Conservation (phyloP, 108 stramenopile genomes). For the Cyclotella cryptica region DNA sequence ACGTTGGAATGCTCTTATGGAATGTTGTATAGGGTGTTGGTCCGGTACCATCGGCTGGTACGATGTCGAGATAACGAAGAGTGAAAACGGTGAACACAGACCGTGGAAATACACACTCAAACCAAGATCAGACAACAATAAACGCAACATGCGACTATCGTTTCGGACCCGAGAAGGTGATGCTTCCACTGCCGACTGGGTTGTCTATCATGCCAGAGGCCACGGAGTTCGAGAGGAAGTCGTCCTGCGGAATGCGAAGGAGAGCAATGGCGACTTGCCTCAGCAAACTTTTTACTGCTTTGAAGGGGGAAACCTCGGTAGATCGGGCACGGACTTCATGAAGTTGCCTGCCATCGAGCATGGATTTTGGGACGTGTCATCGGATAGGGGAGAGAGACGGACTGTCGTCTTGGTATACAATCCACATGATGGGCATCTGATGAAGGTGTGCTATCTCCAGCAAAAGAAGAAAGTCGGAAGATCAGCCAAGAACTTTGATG, state of each 20-base stretch:
- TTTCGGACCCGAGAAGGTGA: background rate
- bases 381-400: slow-evolving; percentile 4
- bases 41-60: slow-evolving; percentile 13
- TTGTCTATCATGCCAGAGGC: slow-evolving; percentile 10
- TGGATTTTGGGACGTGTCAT: slow-evolving; percentile 8
- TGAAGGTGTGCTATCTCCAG: slow-evolving; percentile 5
- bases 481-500: background rate
- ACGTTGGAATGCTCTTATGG: slow-evolving; percentile 1
- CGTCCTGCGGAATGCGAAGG: background rate
- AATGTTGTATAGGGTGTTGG: background rate
- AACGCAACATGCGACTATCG: slow-evolving; percentile 3
- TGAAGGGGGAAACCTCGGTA: background rate
- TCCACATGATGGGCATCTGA: slow-evolving; percentile 8
- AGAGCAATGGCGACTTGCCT: background rate
- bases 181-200: slow-evolving; percentile 7
- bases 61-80: background rate
- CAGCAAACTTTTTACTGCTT: slow-evolving; percentile 4
- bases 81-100: background rate
- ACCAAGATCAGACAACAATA: slow-evolving; percentile 6
- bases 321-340: slow-evolving; percentile 3
- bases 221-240: slow-evolving; percentile 11
- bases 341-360: slow-evolving; percentile 10
- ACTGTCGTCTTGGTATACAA: slow-evolving; percentile 11
- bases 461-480: slow-evolving; percentile 10
- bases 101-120: background rate